phyloP scores from a whole-genome alignment of 2,329 filamentous ascomycete genomes.

The Arthrobotrys megalospora region DNA sequence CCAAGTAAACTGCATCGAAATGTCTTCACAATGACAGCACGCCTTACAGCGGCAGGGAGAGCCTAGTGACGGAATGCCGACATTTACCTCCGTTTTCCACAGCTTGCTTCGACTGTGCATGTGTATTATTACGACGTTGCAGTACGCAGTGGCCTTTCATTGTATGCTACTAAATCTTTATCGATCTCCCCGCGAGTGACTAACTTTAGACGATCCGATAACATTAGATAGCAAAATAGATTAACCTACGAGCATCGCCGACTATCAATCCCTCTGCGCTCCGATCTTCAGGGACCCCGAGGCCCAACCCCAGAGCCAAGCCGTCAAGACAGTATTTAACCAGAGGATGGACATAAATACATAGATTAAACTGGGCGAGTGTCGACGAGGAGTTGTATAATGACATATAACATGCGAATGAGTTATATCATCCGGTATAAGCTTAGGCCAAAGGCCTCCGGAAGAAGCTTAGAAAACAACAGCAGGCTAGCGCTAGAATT shows the following conservation, averaged over 20 bases:
- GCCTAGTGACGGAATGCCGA: slow-evolving; percentile 11
- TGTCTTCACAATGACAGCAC: slow-evolving; percentile 17
- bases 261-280: slow-evolving; percentile 23
- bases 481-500: not conserved
- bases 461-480: slow-evolving; percentile 17
- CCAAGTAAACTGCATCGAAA: not conserved
- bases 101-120: not conserved
- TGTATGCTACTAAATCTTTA: not conserved
- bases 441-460: not conserved
- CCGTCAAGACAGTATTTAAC: not conserved
- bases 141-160: not conserved
- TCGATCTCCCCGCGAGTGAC: not conserved
- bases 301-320: slow-evolving; percentile 23
- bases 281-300: slow-evolving; percentile 58
- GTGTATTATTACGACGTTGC: not conserved
- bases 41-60: slow-evolving; percentile 2
- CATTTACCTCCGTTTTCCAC: not conserved
- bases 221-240: slow-evolving; percentile 9
- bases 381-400: too few species aligned
- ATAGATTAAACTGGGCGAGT: not conserved
- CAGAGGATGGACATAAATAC: not conserved
- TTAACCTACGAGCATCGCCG: slow-evolving; percentile 46
- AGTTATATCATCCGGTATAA: not conserved
- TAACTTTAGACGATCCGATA: slow-evolving; percentile 7
- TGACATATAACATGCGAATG: not conserved